Evolutionary conservation across 768 basidiomycete species (phyloP), one percentile per base, ranked within the genome.

Genomic region (Amyloporia xantha): DNA sequence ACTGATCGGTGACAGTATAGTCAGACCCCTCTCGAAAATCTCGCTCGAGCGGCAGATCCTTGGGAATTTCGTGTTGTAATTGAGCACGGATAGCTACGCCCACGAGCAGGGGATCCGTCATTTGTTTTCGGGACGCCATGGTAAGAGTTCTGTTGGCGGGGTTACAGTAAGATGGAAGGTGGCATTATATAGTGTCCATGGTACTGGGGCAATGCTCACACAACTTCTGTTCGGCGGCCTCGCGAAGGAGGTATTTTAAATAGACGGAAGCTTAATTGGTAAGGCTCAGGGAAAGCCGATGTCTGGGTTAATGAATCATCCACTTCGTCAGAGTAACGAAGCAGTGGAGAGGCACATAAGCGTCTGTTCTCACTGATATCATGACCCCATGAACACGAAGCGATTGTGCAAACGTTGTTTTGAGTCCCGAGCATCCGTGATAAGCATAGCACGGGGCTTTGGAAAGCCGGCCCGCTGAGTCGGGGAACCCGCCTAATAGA

Each of bases 41-140:
- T 27, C 54, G 57, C 46, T 64, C 63, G 19, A 67, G 63, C 30
- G 66, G 64, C 35, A 67, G 53, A 46, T 67, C 66, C 44, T 54
- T 44, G 5, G 64, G 66, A n/a, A 67, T 59, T 33, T 63, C 61
- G 37, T 65, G 48, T 52, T 62, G 61, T 38, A 65, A 52, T 56
- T 67, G 66, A n/a, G 64, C 64, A n/a, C 66, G 62, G 47, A 67
- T 67, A 21, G 63, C 63, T 38, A 57, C 63, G 44, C 66, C 66
- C 27, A 66, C 63, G 37, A 59, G 56, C 26, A 62, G 57, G 12
- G 66, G 66, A 43, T 67, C 57, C 51, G 60, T 64, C 64, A 66
- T 66, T 41, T 60, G 62, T 44, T 58, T 50, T 28, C 54, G 56
- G 23, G 62, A 63, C 25, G 64, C 64, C 66, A 67, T 67, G 37